Evolutionary conservation across 2,329 filamentous ascomycete genomes (phyloP), one percentile per base, ranked within the genome.

Genomic region (Aspergillus proliferans): DNA sequence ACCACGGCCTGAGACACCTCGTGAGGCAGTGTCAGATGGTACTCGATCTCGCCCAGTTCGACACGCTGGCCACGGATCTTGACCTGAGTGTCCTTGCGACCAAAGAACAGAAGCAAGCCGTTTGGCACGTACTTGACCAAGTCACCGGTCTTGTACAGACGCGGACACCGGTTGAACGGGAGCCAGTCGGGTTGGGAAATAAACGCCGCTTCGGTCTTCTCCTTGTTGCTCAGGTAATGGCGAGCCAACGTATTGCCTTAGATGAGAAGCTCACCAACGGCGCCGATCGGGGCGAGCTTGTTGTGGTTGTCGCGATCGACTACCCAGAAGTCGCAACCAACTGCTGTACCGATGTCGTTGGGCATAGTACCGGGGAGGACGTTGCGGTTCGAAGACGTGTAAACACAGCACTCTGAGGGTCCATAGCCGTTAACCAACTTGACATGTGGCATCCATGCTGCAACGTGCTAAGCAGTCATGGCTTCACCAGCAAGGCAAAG

Each of bases 381-480:
- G 6, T 30, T 33, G 7, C 6, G 30, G 30, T 46, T 50, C 15
- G 45, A 21, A 8, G 47, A 46, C n/a, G 33, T 47, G 45, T 24
- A 36, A n/a, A 49, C 50, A 18, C 44, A 52, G 30, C 45, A 53
- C 40, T 49, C 47, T 21, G 45, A 43, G 76, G 78, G 44, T 75
- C 69, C 4, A 71, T 62, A 52, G 10, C 40, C 43, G 30, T 50
- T 51, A 2, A 49, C n/a, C 2, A 49, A 34, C 1, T 19, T 14
- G 24, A 45, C 43, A 34, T 33, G 28, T 12, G 24, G 24, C 15
- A 7, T 44, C 42, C 42, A 44, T 8, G 24, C n/a, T n/a, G 43
- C 22, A 18, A 45, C 6, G 19, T 45, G 24, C 1, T 14, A n/a
- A 15, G 24, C 43, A 7, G 26, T 30, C 22, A 44, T 33, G 6